Base-by-base conservation (phyloP, 495 filamentous ascomycete species). In the Lepraria neglecta region DNA sequence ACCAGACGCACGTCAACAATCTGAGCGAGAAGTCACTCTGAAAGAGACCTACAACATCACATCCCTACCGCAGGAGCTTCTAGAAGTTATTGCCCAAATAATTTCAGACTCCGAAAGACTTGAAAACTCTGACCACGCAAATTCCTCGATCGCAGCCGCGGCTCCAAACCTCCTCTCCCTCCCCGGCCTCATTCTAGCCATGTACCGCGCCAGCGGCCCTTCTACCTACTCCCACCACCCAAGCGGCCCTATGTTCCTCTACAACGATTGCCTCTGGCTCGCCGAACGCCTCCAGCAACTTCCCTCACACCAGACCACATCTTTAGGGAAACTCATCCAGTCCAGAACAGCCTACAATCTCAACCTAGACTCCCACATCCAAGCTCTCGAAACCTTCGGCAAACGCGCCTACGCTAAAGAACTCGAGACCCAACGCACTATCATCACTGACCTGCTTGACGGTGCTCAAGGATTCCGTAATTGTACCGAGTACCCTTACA, bases 11-110 rank as follows among this genome's bases (percentile, higher is more conserved):
- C 42, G 64, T 1, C 62, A 67, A 4, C 54, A 68, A n/a, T 50
- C 64, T 14, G 61, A 69, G 48, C 68, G 76, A 63, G 83, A 89
- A 64, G 71, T 97, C 58, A 92, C 87, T 0, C 73, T 98, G 56
- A 90, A 79, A 65, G 94, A 98, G 73, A 85, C 78, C 3, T 97
- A 96, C 73, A 91, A 84, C 58, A 84, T 94, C 31, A 96, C 92
- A 10, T 85, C 87, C 31, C 84, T 96, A 63, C 94, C 94, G 1
- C 84, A 88, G 53, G 79, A 83, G 3, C 80, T 97, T 14, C 73
- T 96, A 24, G 76, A 80, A 21, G 80, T 94, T 63, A 82, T 98
- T 58, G 76, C 75, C 42, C 77, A 83, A 42, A 79, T 95, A 42
- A 77, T 91, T 56, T 71, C 80, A 48, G 91, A 96, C 65, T 87